These are phyloP conservation scores for Telopea speciosissima DNA, from an alignment of 177 flowering plant genomes.

Conservation along the genomic window DNA sequence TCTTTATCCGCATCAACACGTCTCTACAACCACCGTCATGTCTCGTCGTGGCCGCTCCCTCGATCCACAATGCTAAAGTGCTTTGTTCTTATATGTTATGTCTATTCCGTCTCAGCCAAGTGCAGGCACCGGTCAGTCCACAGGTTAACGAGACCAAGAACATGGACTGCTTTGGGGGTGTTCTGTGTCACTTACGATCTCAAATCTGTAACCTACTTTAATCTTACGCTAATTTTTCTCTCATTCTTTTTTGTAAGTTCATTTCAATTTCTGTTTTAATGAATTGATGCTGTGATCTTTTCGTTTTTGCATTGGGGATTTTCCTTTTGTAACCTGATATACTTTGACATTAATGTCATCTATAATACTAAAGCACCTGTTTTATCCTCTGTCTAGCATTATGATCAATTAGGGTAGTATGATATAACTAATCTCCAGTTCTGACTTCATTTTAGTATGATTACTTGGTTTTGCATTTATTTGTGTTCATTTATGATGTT, in stretches of 20 bases:
- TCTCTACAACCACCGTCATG: not conserved
- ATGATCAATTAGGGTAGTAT: too few species aligned
- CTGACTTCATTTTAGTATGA: too few species aligned
- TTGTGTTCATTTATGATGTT: too few species aligned
- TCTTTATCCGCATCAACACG: conserved; percentile 5
- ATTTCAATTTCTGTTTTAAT: not conserved
- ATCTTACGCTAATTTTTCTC: too few species aligned
- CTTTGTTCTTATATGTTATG: conserved; percentile 11
- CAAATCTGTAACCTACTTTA: conserved; percentile 49
- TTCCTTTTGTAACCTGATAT: not conserved
- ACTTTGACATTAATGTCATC: not conserved
- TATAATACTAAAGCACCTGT: not conserved
- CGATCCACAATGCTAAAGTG: conserved; percentile 11
- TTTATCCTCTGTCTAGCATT: not conserved
- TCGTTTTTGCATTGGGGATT: not conserved
- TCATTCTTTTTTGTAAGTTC: too few species aligned
- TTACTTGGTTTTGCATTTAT: too few species aligned
- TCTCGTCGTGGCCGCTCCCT: conserved; percentile 1
- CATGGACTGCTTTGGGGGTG: conserved; percentile 73
- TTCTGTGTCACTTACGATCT: conserved; percentile 69
- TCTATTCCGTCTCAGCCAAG: conserved; percentile 38
- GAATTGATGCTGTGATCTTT: not conserved
- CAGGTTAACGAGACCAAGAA: conserved; percentile 19
- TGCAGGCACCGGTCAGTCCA: conserved; percentile 36
- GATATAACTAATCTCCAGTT: too few species aligned